phyloP scores from a whole-genome alignment of 768 basidiomycete species.

The Cyclocybe cylindracea region DNA sequence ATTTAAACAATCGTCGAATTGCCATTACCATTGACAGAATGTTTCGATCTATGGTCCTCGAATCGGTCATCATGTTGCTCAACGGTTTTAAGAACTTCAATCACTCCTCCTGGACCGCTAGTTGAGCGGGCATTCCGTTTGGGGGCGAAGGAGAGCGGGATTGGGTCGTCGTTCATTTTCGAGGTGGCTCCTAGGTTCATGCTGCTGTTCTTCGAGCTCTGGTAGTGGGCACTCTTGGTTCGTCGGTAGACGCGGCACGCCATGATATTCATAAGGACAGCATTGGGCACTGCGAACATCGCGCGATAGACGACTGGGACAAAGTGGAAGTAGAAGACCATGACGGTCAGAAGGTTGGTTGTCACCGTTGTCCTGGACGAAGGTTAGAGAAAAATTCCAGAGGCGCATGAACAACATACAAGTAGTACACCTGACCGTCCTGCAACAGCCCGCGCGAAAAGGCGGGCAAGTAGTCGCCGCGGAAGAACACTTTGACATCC shows the following conservation, averaged over 20 bases:
- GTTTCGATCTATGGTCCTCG: no score
- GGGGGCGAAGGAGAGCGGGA: no score
- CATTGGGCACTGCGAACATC: background rate
- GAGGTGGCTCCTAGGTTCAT: no score
- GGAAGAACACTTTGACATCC: constrained; percentile 11
- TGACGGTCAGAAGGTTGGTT: background rate
- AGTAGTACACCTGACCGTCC: constrained; percentile 31
- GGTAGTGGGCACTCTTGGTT: background rate
- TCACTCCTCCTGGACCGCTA: no score
- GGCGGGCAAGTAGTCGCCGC: constrained; percentile 18
- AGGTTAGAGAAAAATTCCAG: background rate
- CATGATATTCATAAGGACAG: constrained; percentile 6
- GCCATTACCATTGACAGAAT: no score
- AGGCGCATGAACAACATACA: no score
- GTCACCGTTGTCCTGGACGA: constrained; percentile 1
- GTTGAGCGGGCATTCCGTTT: no score
- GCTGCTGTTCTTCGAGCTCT: no score
- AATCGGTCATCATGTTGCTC: no score
- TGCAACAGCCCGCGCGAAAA: constrained; percentile 22
- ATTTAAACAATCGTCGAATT: no score
- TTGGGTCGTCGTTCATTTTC: no score
- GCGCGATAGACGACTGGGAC: constrained; percentile 3
- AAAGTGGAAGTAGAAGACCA: constrained; percentile 1
- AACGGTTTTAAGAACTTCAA: no score
- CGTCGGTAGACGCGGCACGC: constrained; percentile 8